Evolutionary conservation across 305 asterid species (phyloP).

Genomic region (Stenogyne calaminthoides): DNA sequence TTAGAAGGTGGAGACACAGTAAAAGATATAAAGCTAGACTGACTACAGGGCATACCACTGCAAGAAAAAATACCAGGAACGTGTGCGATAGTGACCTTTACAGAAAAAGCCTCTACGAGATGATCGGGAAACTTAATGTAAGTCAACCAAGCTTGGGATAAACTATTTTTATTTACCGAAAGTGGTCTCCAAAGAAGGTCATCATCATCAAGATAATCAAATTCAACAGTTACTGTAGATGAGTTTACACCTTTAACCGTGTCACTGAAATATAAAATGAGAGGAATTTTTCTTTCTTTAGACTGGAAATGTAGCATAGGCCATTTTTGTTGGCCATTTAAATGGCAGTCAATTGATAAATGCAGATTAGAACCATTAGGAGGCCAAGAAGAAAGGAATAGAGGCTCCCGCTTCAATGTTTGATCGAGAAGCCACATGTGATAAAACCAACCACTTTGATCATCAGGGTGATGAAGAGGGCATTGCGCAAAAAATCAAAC

Average conservation of each 20-base stretch:
- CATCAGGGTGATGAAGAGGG: slow-evolving; percentile 95
- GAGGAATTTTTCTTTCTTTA: slow-evolving; percentile 53
- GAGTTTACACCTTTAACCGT: slow-evolving; percentile 70
- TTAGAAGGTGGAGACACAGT: slow-evolving; percentile 43
- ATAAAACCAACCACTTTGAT: slow-evolving; percentile 99
- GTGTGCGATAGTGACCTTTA: slow-evolving; percentile 54
- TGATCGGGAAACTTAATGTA: slow-evolving; percentile 56
- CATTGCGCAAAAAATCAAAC: slow-evolving; percentile 77
- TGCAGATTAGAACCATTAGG: slow-evolving; percentile 55
- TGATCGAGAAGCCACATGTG: slow-evolving; percentile 89
- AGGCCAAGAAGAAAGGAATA: slow-evolving; percentile 83
- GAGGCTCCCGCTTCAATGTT: slow-evolving; percentile 58
- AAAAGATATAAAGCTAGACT: slow-evolving; percentile 53
- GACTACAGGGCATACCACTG: slow-evolving; percentile 51
- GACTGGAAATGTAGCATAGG: slow-evolving; percentile 45
- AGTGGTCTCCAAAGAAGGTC: slow-evolving; percentile 68
- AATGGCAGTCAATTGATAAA: slow-evolving; percentile 42
- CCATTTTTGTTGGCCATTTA: slow-evolving; percentile 19
- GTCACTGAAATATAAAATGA: slow-evolving; percentile 74
- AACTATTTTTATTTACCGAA: slow-evolving; percentile 48
- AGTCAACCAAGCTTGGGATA: slow-evolving; percentile 71
- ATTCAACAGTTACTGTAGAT: slow-evolving; percentile 66
- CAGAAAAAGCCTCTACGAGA: slow-evolving; percentile 48
- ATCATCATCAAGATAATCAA: slow-evolving; percentile 41
- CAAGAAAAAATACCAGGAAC: slow-evolving; percentile 63